phyloP scores from a whole-genome alignment of 441 rosid genomes.

The Gossypium laxum region DNA sequence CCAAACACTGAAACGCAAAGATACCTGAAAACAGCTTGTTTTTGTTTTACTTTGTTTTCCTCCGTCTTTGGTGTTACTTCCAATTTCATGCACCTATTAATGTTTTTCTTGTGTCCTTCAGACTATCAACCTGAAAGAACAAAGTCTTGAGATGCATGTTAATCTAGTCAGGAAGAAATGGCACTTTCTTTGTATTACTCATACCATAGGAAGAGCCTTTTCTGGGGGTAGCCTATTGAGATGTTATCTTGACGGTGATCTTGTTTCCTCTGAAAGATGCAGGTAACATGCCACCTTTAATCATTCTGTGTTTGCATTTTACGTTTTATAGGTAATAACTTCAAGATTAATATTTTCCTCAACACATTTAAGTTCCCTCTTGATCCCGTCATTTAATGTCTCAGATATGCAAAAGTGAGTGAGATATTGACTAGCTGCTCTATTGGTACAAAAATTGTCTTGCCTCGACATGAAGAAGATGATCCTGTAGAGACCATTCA shows the following conservation, averaged over 20 bases:
- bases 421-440: constrained; percentile 70
- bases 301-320: constrained; percentile 2
- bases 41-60: not conserved
- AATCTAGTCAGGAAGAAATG: constrained; percentile 69
- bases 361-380: not conserved
- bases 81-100: constrained; percentile 15
- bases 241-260: constrained; percentile 82
- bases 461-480: constrained; percentile 52
- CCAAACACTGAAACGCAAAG: not conserved
- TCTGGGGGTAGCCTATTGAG: constrained; percentile 89
- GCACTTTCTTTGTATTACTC: constrained; percentile 92
- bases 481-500: constrained; percentile 33
- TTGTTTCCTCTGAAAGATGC: constrained; percentile 96
- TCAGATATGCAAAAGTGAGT: constrained; percentile 85
- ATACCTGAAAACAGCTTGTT: not conserved
- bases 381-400: constrained; percentile 24
- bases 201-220: constrained; percentile 89
- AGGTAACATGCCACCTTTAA: constrained; percentile 36
- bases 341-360: constrained; percentile 1
- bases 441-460: constrained; percentile 58
- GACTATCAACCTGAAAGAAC: constrained; percentile 76
- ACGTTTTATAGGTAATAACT: not conserved
- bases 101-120: constrained; percentile 26
- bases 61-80: constrained; percentile 7
- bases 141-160: constrained; percentile 53